These are phyloP conservation scores for Jamesozyma jinghongensis DNA, from an alignment of 805 yeast genomes.

Conservation along the genomic window DNA sequence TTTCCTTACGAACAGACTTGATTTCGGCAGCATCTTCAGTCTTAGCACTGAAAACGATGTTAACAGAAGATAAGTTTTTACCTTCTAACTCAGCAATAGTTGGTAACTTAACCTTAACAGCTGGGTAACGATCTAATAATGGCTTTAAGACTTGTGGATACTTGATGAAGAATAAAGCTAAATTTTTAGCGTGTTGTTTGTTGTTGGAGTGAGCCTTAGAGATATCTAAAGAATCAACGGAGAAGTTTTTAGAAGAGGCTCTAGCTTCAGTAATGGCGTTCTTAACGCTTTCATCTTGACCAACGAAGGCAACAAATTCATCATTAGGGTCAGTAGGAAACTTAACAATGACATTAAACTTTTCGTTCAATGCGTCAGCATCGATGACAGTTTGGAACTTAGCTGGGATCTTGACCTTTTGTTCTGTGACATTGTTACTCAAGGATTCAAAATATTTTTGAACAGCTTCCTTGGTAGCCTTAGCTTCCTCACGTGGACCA, in stretches of 20 bases:
- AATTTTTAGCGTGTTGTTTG: constrained; percentile 61
- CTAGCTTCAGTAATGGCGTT: constrained; percentile 58
- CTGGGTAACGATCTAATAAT: constrained; percentile 34
- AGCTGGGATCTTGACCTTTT: constrained; percentile 56
- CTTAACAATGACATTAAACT: constrained; percentile 48
- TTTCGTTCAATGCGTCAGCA: constrained; percentile 40
- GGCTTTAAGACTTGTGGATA: constrained; percentile 36
- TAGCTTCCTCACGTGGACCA: constrained; percentile 64
- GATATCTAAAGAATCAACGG: constrained; percentile 66
- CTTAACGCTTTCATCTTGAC: constrained; percentile 48
- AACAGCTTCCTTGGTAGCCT: constrained; percentile 45
- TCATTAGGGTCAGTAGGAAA: constrained; percentile 41
- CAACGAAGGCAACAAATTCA: constrained; percentile 50
- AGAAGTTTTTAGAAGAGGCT: constrained; percentile 47
- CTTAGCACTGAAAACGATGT: constrained; percentile 53
- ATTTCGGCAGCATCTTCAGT: constrained; percentile 40
- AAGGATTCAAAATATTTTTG: constrained; percentile 38
- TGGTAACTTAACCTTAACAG: constrained; percentile 42
- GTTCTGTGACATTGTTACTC: constrained; percentile 38
- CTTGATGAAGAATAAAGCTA: constrained; percentile 57
- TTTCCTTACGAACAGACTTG: constrained; percentile 56
- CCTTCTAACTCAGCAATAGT: constrained; percentile 36
- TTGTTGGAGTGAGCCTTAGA: constrained; percentile 84
- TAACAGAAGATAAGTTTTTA: constrained; percentile 31
- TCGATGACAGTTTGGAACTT: constrained; percentile 63